Conservation (phyloP, 768 basidiomycete species). For the Auriculariales sp. region DNA sequence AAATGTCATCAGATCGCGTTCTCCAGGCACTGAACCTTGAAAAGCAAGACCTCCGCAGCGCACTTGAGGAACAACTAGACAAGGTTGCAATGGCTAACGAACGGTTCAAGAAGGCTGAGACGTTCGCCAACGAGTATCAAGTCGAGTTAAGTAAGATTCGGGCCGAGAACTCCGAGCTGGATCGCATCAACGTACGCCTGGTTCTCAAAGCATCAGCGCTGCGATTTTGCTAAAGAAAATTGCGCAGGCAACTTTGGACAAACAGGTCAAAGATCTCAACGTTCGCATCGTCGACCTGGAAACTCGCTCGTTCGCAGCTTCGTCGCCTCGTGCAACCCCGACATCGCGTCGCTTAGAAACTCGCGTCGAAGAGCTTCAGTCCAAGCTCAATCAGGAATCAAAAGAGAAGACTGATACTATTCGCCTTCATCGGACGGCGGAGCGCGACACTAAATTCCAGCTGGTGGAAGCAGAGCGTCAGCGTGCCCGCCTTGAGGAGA, state of each 20-base stretch:
- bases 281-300: slow-evolving; percentile 73
- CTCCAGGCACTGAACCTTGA: slow-evolving; percentile 61
- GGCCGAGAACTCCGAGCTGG: slow-evolving; percentile 70
- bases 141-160: slow-evolving; percentile 60
- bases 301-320: slow-evolving; percentile 55
- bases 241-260: slow-evolving; percentile 62
- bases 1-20: slow-evolving; percentile 57
- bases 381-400: slow-evolving; percentile 37
- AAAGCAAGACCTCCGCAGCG: slow-evolving; percentile 70
- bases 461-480: slow-evolving; percentile 49
- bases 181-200: slow-evolving; percentile 53
- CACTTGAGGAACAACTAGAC: slow-evolving; percentile 66
- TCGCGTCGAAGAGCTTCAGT: slow-evolving; percentile 59
- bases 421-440: slow-evolving; percentile 23
- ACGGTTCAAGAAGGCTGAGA: slow-evolving; percentile 70
- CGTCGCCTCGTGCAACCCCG: slow-evolving; percentile 30
- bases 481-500: slow-evolving; percentile 48
- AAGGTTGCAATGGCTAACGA: slow-evolving; percentile 57
- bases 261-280: slow-evolving; percentile 73
- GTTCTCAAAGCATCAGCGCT: background rate
- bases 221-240: slow-evolving; percentile 4
- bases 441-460: slow-evolving; percentile 40
- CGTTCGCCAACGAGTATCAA: slow-evolving; percentile 60
- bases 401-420: slow-evolving; percentile 26
- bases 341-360: slow-evolving; percentile 48